Conservation (phyloP, 1,284 basidiomycete genomes). For the Sphagnurus paluster region DNA sequence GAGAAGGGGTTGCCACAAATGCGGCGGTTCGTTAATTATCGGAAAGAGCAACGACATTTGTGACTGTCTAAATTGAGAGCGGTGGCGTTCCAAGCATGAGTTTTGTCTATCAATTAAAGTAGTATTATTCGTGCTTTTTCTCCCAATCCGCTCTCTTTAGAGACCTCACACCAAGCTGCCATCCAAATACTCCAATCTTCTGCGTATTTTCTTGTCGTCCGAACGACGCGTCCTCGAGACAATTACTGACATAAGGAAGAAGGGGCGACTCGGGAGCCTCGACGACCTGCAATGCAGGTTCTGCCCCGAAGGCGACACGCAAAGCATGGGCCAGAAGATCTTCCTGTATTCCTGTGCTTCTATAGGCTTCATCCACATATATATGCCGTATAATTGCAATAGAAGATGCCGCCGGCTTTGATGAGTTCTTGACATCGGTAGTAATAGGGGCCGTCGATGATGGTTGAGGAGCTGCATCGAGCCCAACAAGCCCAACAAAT, state of each 20-base stretch:
- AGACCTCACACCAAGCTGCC: constrained; percentile 46
- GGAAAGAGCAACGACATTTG: constrained; percentile 27
- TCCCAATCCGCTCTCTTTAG: constrained; percentile 46
- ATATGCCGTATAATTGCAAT: constrained; percentile 76
- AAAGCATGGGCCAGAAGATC: constrained; percentile 67
- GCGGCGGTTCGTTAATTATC: constrained; percentile 35
- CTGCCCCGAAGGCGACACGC: constrained; percentile 52
- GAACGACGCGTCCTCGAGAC: constrained; percentile 55
- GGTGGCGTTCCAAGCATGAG: background rate
- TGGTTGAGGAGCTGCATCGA: constrained; percentile 57
- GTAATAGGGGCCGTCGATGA: too few relatives aligned
- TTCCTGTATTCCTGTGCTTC: constrained; percentile 55
- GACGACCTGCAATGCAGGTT: constrained; percentile 43
- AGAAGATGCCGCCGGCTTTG: constrained; percentile 35
- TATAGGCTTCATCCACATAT: constrained; percentile 67
- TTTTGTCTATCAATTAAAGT: constrained; percentile 11
- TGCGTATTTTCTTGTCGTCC: constrained; percentile 38
- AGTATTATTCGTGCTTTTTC: constrained; percentile 13
- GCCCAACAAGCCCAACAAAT: constrained; percentile 67
- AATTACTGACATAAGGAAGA: constrained; percentile 46
- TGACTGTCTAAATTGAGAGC: background rate
- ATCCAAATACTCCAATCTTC: constrained; percentile 51
- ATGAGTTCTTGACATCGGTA: constrained; percentile 28
- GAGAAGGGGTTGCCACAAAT: constrained; percentile 48
- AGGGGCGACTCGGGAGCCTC: constrained; percentile 51